These are phyloP conservation scores for Penstemon newberryi DNA, from an alignment of 257 asterid species.

Conservation along the genomic window DNA sequence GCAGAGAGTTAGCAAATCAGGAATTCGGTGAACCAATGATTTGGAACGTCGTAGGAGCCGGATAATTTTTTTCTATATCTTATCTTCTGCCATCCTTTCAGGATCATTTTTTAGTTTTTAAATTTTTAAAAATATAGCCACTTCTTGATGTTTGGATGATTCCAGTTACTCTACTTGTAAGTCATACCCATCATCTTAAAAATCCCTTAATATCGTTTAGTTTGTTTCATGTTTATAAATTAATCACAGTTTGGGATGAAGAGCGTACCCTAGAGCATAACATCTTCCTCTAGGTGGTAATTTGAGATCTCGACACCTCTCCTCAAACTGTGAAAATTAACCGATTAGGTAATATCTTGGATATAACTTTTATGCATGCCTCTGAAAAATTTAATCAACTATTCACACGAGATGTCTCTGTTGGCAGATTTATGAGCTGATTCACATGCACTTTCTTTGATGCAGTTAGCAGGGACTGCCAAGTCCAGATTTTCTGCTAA, in stretches of 20 bases:
- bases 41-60: not conserved
- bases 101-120: too few species aligned
- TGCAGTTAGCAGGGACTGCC: constrained; percentile 91
- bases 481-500: constrained; percentile 97
- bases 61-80: not conserved
- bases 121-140: not conserved
- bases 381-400: not conserved
- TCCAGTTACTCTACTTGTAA: not conserved
- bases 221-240: not conserved
- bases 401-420: constrained; percentile 1
- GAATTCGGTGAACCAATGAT: not conserved
- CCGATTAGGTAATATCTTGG: not conserved
- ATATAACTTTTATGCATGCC: not conserved
- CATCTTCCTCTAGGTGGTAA: not conserved
- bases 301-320: not conserved
- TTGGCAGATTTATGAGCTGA: constrained; percentile 22
- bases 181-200: not conserved
- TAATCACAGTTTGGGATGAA: not conserved
- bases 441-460: constrained; percentile 19
- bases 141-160: not conserved
- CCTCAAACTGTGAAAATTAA: not conserved
- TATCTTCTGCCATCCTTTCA: not conserved
- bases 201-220: not conserved
- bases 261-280: not conserved
- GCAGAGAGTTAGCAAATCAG: not conserved